Evolutionary conservation across 2,329 filamentous ascomycete genomes (phyloP).

Genomic region (Aspergillus felis): DNA sequence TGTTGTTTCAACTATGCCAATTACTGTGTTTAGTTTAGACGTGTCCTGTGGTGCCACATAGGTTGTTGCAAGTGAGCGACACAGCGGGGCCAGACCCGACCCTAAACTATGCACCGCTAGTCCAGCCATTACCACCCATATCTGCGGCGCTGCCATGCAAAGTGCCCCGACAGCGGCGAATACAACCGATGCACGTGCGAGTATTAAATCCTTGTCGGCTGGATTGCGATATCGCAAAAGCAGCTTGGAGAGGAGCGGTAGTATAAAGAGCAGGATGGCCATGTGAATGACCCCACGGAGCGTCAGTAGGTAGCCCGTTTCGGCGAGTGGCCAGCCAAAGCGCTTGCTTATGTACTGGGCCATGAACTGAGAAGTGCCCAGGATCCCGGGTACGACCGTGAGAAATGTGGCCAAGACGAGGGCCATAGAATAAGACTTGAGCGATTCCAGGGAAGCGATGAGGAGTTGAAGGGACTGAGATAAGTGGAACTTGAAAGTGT

Average conservation of each 20-base stretch:
- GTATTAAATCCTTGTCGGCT: background rate
- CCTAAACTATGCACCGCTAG: background rate
- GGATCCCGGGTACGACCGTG: background rate
- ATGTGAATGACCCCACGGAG: background rate
- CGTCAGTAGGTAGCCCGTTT: slow-evolving; percentile 1
- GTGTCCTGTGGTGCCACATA: background rate
- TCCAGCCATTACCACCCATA: background rate
- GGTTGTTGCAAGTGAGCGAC: background rate
- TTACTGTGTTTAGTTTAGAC: background rate
- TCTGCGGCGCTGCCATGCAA: background rate
- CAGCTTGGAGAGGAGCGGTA: background rate
- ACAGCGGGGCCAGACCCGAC: slow-evolving; percentile 5
- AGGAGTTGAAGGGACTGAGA: background rate
- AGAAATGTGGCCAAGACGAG: slow-evolving; percentile 2
- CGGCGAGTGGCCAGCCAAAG: slow-evolving; percentile 1
- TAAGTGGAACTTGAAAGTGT: background rate
- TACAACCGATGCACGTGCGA: background rate
- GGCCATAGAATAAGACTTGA: background rate
- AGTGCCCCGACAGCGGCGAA: background rate
- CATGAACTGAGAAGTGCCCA: slow-evolving; percentile 1
- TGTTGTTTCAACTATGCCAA: background rate
- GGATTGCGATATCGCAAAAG: background rate
- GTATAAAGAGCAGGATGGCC: background rate
- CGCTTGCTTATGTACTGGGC: slow-evolving; percentile 2
- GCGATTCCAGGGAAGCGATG: background rate